Conservation (phyloP, 768 basidiomycete genomes). For the Lactifluus hygrophoroides region DNA sequence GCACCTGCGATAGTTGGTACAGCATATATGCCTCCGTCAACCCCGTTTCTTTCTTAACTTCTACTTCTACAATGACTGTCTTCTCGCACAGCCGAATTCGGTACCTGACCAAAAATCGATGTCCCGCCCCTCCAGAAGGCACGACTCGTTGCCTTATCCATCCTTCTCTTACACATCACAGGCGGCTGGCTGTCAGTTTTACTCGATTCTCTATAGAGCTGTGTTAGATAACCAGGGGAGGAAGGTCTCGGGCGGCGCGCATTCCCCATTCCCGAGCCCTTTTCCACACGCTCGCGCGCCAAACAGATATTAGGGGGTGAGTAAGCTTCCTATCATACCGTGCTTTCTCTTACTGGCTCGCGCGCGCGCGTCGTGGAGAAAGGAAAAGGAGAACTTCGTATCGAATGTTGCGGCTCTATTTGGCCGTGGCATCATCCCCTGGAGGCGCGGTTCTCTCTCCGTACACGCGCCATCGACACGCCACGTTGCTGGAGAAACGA, state of each 20-base stretch:
- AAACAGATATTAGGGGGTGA: not conserved
- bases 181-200: not conserved
- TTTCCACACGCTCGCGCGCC: not conserved
- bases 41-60: not conserved
- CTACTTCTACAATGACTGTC: accelerated
- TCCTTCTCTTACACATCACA: not conserved
- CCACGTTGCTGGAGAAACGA: not conserved
- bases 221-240: not conserved
- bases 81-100: not conserved
- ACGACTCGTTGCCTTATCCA: not conserved
- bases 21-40: not conserved
- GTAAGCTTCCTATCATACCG: not conserved
- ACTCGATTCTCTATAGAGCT: not conserved
- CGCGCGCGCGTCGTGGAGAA: not conserved
- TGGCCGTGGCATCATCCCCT: not conserved
- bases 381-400: not conserved
- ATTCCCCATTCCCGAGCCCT: not conserved
- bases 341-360: not conserved
- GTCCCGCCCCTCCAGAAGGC: not conserved
- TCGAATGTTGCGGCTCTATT: not conserved
- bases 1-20: not conserved
- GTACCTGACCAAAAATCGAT: not conserved
- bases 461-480: not conserved
- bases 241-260: not conserved
- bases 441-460: no score